phyloP scores from a whole-genome alignment of 495 filamentous ascomycete genomes.

The Penicillium maclennaniae region DNA sequence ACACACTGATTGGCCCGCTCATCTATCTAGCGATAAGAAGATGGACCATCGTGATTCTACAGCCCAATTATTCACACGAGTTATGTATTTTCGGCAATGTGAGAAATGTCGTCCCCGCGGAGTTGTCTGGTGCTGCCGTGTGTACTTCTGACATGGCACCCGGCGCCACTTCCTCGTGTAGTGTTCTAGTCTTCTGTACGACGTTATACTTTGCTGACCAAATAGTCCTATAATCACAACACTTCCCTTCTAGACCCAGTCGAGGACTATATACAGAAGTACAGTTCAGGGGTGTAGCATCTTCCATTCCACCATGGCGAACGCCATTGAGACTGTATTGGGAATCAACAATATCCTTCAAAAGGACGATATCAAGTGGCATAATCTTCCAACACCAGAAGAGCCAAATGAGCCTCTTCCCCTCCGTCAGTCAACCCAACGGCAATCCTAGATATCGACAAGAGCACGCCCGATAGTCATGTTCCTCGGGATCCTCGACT shows the following conservation, averaged over 20 bases:
- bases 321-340: constrained; percentile 22
- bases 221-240: no score
- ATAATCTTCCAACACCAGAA: constrained; percentile 25
- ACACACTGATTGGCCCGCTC: not conserved
- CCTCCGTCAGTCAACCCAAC: constrained; percentile 61
- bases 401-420: constrained; percentile 62
- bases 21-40: not conserved
- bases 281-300: not conserved
- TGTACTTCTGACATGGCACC: not conserved
- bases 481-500: constrained; percentile 83
- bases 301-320: constrained; percentile 23
- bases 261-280: not conserved
- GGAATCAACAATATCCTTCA: constrained; percentile 12
- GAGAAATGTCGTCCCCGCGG: not conserved
- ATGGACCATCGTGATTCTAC: no score
- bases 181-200: not conserved
- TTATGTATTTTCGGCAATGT: not conserved
- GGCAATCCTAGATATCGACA: constrained; percentile 67
- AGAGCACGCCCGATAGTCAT: constrained; percentile 79
- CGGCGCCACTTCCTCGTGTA: not conserved
- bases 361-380: constrained; percentile 28
- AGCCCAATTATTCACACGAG: not conserved
- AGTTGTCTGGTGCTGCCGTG: not conserved
- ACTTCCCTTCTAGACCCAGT: no score
- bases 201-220: not conserved